phyloP scores from a whole-genome alignment of 2,329 filamentous ascomycete species.

The Botrytis paeoniae region DNA sequence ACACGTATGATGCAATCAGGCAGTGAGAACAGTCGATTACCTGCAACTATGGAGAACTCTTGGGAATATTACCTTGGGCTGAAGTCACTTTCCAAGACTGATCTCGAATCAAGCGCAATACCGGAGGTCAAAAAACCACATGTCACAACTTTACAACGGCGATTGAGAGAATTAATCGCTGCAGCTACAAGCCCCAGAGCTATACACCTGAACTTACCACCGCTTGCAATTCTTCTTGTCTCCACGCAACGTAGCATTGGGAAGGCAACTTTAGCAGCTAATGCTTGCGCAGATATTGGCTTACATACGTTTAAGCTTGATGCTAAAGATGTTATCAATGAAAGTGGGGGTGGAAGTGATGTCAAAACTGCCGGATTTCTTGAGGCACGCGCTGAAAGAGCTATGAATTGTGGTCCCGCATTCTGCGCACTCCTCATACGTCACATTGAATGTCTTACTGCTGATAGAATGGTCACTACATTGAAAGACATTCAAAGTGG shows the following conservation, averaged over 20 bases:
- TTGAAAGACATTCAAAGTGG: slow-evolving; percentile 81
- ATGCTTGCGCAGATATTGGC: slow-evolving; percentile 83
- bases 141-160: slow-evolving; percentile 60
- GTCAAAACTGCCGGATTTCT: slow-evolving; percentile 92
- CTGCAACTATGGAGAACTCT: slow-evolving; percentile 69
- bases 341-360: slow-evolving; percentile 82
- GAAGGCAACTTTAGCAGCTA: slow-evolving; percentile 74
- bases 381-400: slow-evolving; percentile 81
- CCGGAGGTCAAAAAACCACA: slow-evolving; percentile 49
- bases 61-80: slow-evolving; percentile 91
- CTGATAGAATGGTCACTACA: slow-evolving; percentile 82
- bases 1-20: slow-evolving; percentile 92
- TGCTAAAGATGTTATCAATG: slow-evolving; percentile 90
- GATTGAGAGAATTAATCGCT: slow-evolving; percentile 79
- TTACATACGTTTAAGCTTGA: slow-evolving; percentile 87
- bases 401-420: slow-evolving; percentile 80
- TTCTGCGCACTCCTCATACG: slow-evolving; percentile 81
- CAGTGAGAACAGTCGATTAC: slow-evolving; percentile 77
- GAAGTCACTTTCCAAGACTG: slow-evolving; percentile 59
- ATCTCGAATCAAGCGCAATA: slow-evolving; percentile 41
- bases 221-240: slow-evolving; percentile 80
- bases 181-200: slow-evolving; percentile 86
- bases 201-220: slow-evolving; percentile 81
- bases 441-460: slow-evolving; percentile 86
- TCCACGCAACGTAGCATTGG: slow-evolving; percentile 93